phyloP scores from a whole-genome alignment of 2,329 filamentous ascomycete species.

The Pestalotiopsis sp. region DNA sequence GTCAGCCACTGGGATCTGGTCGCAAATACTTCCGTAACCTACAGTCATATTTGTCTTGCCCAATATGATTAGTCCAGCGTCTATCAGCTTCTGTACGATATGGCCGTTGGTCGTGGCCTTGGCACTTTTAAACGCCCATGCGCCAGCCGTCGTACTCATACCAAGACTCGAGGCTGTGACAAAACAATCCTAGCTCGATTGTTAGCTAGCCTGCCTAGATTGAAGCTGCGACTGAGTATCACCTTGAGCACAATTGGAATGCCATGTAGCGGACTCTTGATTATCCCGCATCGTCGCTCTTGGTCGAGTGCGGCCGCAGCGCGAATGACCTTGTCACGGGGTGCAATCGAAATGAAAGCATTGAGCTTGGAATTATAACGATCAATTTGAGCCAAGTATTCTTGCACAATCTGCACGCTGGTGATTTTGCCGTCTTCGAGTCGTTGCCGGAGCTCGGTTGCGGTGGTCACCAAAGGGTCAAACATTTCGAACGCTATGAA shows the following conservation, averaged over 20 bases:
- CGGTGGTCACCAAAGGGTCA: conserved; percentile 7
- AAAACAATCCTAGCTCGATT: conserved; percentile 18
- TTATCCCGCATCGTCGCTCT: background rate
- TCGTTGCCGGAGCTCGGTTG: background rate
- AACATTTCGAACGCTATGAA: background rate
- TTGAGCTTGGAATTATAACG: conserved; percentile 8
- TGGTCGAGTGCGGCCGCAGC: conserved; percentile 4
- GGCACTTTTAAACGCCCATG: conserved; percentile 16
- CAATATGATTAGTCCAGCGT: conserved; percentile 27
- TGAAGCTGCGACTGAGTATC: background rate
- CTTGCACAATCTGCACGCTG: conserved; percentile 3
- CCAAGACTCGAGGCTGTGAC: conserved; percentile 20
- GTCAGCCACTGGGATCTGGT: background rate
- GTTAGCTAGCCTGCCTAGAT: background rate
- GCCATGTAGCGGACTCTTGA: conserved; percentile 15
- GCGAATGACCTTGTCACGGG: background rate
- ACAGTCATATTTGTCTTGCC: conserved; percentile 30
- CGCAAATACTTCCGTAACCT: background rate
- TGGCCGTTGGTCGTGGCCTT: conserved; percentile 11
- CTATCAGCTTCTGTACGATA: conserved; percentile 17
- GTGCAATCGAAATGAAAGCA: conserved; percentile 10
- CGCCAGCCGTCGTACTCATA: conserved; percentile 22
- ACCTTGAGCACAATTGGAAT: conserved; percentile 15
- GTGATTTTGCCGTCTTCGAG: conserved; percentile 2
- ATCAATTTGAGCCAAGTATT: conserved; percentile 12